A percentile compares a stretch with the other conserved stretches of the same genome.
These are phyloP conservation scores for Eutypella sp. DNA, from an alignment of 2,329 filamentous ascomycete species.

Conservation along the genomic window DNA sequence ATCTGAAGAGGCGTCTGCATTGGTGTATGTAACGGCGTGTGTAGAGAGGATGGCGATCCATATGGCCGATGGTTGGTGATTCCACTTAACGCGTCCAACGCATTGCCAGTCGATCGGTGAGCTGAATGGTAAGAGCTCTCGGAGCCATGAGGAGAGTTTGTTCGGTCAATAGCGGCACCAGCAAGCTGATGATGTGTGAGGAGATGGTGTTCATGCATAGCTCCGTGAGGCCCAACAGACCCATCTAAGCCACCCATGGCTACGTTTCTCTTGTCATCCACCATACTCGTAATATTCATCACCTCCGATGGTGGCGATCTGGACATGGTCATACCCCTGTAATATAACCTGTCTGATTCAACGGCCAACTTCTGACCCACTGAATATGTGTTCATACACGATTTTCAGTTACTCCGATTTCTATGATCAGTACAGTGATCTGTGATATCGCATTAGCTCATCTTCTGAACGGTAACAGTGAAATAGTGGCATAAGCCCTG, in stretches of 20 bases:
- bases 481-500: too few species aligned
- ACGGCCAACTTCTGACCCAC: not conserved
- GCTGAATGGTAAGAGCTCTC: constrained; percentile 54
- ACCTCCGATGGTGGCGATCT: constrained; percentile 26
- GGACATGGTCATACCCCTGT: constrained; percentile 19
- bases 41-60: constrained; percentile 50
- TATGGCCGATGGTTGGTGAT: constrained; percentile 41
- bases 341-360: not conserved
- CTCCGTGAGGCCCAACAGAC: constrained; percentile 10
- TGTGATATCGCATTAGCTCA: too few species aligned
- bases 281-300: constrained; percentile 29
- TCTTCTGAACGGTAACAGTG: too few species aligned
- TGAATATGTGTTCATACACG: constrained; percentile 1
- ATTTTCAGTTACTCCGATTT: too few species aligned
- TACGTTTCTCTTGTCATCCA: constrained; percentile 24
- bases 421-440: too few species aligned
- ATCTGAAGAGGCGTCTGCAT: constrained; percentile 48
- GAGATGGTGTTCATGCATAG: constrained; percentile 19
- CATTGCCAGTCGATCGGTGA: constrained; percentile 25
- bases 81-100: constrained; percentile 31
- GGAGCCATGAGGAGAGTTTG: constrained; percentile 54
- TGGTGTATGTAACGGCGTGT: constrained; percentile 42
- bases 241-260: constrained; percentile 21
- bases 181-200: constrained; percentile 23
- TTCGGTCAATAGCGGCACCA: constrained; percentile 42